Conservation (phyloP, 176 grass and related monocot species). For the Rhynchospora tenuis region DNA sequence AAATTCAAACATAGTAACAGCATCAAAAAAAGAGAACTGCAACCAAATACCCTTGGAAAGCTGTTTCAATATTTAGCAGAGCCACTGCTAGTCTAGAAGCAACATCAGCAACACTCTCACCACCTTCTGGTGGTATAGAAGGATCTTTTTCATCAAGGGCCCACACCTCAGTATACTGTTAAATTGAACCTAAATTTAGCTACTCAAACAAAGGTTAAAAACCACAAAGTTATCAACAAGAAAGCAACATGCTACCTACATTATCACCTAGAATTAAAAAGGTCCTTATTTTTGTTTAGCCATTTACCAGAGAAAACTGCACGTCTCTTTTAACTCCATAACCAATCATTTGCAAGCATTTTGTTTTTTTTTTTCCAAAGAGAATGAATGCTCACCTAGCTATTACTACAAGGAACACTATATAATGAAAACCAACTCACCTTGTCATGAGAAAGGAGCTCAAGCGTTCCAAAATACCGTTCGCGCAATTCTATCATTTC, state of each 20-base stretch:
- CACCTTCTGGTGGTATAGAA: too few species aligned
- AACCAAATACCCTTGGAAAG: too few species aligned
- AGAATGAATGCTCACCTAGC: neutral
- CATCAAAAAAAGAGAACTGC: too few species aligned
- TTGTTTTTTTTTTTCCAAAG: neutral
- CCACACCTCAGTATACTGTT: slow-evolving; percentile 83
- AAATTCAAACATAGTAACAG: too few species aligned
- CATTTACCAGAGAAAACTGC: neutral
- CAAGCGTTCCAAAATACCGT: slow-evolving; percentile 78
- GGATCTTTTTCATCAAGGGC: too few species aligned
- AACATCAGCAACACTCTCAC: too few species aligned
- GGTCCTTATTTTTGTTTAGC: neutral
- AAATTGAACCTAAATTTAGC: slow-evolving; percentile 22
- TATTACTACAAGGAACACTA: neutral
- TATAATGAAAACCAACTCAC: slow-evolving; percentile 23
- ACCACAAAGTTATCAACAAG: neutral
- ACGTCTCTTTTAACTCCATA: neutral
- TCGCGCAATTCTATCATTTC: slow-evolving; percentile 47
- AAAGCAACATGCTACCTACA: too few species aligned
- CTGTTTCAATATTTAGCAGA: too few species aligned
- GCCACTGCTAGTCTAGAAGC: too few species aligned
- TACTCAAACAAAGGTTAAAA: slow-evolving; percentile 1
- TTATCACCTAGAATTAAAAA: neutral
- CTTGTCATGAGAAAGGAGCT: slow-evolving; percentile 71
- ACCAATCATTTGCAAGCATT: neutral